Evolutionary conservation across 1,284 basidiomycete genomes (phyloP).

Genomic region (Ganoderma meredithae): DNA sequence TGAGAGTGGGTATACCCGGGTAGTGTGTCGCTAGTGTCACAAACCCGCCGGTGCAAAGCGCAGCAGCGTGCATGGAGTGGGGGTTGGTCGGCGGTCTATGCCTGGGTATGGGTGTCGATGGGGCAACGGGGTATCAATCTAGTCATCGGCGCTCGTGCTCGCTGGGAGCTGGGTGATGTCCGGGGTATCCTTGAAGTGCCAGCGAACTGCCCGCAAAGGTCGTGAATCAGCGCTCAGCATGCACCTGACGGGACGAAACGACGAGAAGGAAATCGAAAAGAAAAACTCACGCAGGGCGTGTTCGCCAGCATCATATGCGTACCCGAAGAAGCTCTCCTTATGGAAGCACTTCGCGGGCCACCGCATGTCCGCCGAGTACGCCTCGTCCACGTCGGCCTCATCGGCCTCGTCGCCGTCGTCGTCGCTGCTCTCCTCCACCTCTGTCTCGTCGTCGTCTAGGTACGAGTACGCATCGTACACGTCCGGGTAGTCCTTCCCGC

Average conservation of each 20-base stretch:
- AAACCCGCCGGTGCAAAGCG: constrained; percentile 10
- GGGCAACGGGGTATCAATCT: not conserved
- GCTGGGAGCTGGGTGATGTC: constrained; percentile 33
- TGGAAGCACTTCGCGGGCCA: constrained; percentile 47
- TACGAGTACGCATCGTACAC: constrained; percentile 21
- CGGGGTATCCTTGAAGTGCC: constrained; percentile 36
- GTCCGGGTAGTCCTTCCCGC: constrained; percentile 21
- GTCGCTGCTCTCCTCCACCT: constrained; percentile 21
- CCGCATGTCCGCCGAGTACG: constrained; percentile 29
- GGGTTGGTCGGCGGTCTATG: not conserved
- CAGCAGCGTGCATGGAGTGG: not conserved
- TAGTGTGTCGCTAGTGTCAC: constrained; percentile 4
- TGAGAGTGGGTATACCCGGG: constrained; percentile 9
- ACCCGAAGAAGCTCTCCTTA: constrained; percentile 45
- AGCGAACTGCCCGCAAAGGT: constrained; percentile 28
- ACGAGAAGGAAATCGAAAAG: not conserved
- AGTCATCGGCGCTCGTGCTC: constrained; percentile 27
- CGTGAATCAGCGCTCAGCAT: not conserved
- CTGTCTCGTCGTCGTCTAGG: constrained; percentile 20
- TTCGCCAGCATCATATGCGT: constrained; percentile 45
- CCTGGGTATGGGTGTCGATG: too few relatives aligned
- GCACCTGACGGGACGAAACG: not conserved
- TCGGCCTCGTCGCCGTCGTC: constrained; percentile 24
- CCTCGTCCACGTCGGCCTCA: constrained; percentile 32
- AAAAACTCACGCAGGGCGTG: constrained; percentile 41